Percentiles rank a stretch among this genome's conserved stretches.
phyloP scores from a whole-genome alignment of 2,329 filamentous ascomycete genomes.

The Arthroderma sp. region DNA sequence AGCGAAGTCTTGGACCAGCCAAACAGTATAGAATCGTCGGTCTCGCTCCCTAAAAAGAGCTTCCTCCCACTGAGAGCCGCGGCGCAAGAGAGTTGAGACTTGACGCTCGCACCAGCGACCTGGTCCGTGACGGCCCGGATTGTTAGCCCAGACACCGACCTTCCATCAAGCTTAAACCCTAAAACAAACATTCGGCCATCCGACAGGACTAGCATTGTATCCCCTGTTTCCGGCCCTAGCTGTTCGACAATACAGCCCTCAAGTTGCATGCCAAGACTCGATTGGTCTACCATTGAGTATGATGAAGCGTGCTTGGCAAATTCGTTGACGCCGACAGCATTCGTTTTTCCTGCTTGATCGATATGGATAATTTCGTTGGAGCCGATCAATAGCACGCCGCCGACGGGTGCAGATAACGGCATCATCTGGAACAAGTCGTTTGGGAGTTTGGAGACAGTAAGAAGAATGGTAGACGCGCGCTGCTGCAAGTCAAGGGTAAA shows the following conservation, averaged over 20 bases:
- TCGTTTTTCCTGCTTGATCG: constrained; percentile 87
- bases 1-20: constrained; percentile 60
- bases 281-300: constrained; percentile 78
- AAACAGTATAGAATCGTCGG: constrained; percentile 65
- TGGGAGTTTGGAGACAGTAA: constrained; percentile 73
- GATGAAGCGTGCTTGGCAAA: constrained; percentile 72
- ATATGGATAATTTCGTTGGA: constrained; percentile 87
- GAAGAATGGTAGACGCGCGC: constrained; percentile 78
- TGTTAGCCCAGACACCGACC: constrained; percentile 78
- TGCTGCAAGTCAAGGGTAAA: constrained; percentile 92
- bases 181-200: constrained; percentile 63
- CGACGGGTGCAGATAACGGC: constrained; percentile 71
- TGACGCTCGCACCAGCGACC: constrained; percentile 50
- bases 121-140: constrained; percentile 52
- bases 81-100: constrained; percentile 53
- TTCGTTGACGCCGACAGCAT: constrained; percentile 81
- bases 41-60: constrained; percentile 77
- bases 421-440: constrained; percentile 76
- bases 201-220: constrained; percentile 69
- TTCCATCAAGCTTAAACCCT: constrained; percentile 74
- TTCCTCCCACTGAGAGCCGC: constrained; percentile 53
- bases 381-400: constrained; percentile 75
- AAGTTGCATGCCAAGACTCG: constrained; percentile 61
- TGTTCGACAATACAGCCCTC: constrained; percentile 70
- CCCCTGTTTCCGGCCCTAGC: constrained; percentile 61